Evolutionary conservation across 2,329 filamentous ascomycete species (phyloP).

Genomic region (Podosphaera leucotricha): DNA sequence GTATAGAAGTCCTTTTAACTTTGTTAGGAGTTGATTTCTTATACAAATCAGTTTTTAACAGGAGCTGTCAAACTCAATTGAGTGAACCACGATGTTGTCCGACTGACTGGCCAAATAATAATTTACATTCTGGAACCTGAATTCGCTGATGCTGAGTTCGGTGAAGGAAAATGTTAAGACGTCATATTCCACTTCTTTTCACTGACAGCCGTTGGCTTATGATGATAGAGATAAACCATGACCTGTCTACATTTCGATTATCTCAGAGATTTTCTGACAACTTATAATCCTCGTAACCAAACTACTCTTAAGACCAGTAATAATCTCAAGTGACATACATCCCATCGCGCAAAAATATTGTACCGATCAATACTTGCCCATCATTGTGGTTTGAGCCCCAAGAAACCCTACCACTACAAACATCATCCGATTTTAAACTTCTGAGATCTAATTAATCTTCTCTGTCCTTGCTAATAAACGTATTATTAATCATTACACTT

Average conservation of each 20-base stretch:
- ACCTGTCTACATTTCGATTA: constrained; percentile 15
- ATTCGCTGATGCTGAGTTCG: constrained; percentile 47
- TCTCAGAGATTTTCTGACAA: too few species aligned
- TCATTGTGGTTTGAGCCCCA: too few species aligned
- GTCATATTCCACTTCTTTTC: constrained; percentile 80
- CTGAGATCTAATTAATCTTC: too few species aligned
- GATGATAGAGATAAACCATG: constrained; percentile 49
- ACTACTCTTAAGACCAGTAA: too few species aligned
- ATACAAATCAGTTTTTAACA: constrained; percentile 63
- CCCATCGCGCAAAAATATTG: too few species aligned
- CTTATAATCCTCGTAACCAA: too few species aligned
- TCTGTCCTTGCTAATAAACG: too few species aligned
- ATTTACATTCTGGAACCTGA: constrained; percentile 39
- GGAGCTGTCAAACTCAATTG: constrained; percentile 41
- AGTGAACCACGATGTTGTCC: constrained; percentile 48
- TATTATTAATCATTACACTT: too few species aligned
- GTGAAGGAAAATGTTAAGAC: constrained; percentile 33
- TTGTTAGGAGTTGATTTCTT: constrained; percentile 55
- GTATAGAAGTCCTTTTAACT: constrained; percentile 57
- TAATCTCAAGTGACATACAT: too few species aligned
- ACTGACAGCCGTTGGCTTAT: constrained; percentile 69
- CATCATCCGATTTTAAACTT: too few species aligned
- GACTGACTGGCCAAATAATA: constrained; percentile 88
- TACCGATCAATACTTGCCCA: too few species aligned
- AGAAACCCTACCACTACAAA: too few species aligned